phyloP scores from a whole-genome alignment of 169 alveolate genomes.

The Plasmodium gaboni region DNA sequence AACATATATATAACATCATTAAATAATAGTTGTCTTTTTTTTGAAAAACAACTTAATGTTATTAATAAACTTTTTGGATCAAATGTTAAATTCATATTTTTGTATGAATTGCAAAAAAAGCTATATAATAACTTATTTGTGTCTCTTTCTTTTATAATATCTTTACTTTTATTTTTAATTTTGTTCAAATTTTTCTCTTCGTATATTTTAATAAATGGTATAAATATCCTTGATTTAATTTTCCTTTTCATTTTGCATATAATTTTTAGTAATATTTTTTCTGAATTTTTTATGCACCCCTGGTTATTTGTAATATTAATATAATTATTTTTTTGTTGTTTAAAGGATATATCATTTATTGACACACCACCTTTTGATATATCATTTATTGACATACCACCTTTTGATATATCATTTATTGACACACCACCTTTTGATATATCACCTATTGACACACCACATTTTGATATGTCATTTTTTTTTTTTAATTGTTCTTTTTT shows the following conservation, averaged over 20 bases:
- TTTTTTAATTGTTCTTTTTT: neutral
- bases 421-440: neutral
- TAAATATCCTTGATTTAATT: constrained; percentile 22
- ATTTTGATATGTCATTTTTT: neutral
- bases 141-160: neutral
- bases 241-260: constrained; percentile 45
- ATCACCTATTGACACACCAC: neutral
- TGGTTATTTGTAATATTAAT: neutral
- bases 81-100: constrained; percentile 30
- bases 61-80: constrained; percentile 27
- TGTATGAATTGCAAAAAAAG: constrained; percentile 21
- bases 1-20: constrained; percentile 35
- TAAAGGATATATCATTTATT: neutral
- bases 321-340: neutral
- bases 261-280: constrained; percentile 20
- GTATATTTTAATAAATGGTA: constrained; percentile 24
- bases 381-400: neutral
- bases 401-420: neutral
- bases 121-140: neutral
- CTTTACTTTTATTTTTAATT: too few species aligned
- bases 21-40: constrained; percentile 3
- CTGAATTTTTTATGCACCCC: neutral
- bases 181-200: neutral
- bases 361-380: neutral
- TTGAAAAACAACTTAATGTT: constrained; percentile 42